Conservation (phyloP, 1,284 basidiomycete genomes). For the Leccinum colubrinum region DNA sequence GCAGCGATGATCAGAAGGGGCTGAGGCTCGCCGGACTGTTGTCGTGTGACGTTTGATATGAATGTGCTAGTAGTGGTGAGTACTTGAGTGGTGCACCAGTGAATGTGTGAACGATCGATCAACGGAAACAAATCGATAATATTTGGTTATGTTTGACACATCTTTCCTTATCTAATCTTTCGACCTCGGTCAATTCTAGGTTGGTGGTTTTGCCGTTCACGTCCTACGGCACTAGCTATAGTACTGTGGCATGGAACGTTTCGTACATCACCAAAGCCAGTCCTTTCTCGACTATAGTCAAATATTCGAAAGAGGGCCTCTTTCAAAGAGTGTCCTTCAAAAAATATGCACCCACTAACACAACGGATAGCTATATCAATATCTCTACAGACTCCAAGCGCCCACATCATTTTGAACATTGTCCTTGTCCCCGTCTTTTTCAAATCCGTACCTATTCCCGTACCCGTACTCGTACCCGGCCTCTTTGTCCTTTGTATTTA, state of each 20-base stretch:
- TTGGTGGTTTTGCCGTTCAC: too few relatives aligned
- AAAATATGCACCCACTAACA: neutral
- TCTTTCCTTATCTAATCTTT: neutral
- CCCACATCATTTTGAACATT: neutral
- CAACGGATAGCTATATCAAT: neutral
- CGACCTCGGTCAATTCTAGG: too few relatives aligned
- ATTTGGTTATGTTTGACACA: neutral
- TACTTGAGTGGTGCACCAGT: too few relatives aligned
- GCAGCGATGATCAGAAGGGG: neutral
- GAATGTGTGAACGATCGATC: too few relatives aligned
- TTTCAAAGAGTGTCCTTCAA: neutral
- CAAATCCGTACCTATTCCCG: neutral
- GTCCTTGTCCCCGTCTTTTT: neutral
- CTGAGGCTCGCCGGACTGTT: neutral
- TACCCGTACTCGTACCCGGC: neutral
- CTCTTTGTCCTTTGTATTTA: constrained; percentile 1
- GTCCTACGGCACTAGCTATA: too few relatives aligned
- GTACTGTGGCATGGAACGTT: too few relatives aligned
- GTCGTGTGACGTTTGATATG: neutral
- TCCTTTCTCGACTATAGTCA: neutral
- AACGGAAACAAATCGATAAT: too few relatives aligned
- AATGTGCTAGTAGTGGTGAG: too few relatives aligned
- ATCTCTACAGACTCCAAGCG: neutral
- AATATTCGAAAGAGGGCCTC: neutral
- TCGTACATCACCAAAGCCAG: neutral